Conservation (phyloP, 225 moss, liverwort and hornwort species). For the Sphagnum tenellum region DNA sequence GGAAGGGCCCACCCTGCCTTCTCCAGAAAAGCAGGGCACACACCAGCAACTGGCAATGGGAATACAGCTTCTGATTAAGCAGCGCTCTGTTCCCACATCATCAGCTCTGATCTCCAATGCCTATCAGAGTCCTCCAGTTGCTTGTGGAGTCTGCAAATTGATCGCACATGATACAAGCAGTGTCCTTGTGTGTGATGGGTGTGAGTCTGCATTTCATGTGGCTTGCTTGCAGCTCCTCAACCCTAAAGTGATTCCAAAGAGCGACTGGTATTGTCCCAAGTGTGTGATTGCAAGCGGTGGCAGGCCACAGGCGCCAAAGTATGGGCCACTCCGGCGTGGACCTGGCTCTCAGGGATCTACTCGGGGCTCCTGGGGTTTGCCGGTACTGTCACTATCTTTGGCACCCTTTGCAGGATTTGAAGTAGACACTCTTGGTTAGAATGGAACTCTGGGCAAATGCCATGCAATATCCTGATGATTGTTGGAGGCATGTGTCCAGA, state of each 20-base stretch:
- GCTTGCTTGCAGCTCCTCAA: conserved; percentile 54
- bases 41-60: conserved; percentile 61
- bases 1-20: conserved; percentile 8
- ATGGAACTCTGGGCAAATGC: too few relatives aligned
- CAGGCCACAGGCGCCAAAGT: conserved; percentile 53
- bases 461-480: too few relatives aligned
- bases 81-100: conserved; percentile 18
- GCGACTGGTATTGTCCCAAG: conserved; percentile 76
- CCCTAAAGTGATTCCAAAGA: conserved; percentile 36
- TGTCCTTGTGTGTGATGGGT: conserved; percentile 75
- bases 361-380: conserved; percentile 42
- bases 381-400: conserved; percentile 17
- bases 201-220: conserved; percentile 67
- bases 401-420: background rate
- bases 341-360: conserved; percentile 24
- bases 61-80: conserved; percentile 68
- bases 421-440: background rate
- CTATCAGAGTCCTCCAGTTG: conserved; percentile 50
- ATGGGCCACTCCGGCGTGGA: conserved; percentile 62
- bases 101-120: conserved; percentile 33
- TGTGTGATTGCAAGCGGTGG: conserved; percentile 56
- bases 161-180: conserved; percentile 47
- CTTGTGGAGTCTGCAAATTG: conserved; percentile 64
- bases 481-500: too few relatives aligned
- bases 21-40: conserved; percentile 21